Conservation (phyloP, 108 stramenopile genomes). For the Cyclotella distinguenda region DNA sequence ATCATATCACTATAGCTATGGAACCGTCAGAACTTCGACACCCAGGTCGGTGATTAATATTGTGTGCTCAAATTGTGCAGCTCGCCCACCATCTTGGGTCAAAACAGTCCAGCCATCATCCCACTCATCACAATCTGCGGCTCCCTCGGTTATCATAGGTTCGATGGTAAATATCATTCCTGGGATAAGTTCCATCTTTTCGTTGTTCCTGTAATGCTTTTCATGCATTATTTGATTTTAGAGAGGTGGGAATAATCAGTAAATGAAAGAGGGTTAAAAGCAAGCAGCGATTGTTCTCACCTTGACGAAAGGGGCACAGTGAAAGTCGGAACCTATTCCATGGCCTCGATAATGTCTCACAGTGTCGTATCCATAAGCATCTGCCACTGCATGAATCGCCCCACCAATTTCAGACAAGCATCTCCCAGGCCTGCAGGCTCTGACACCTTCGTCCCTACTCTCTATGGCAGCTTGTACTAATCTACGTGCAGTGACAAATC, state of each 20-base stretch:
- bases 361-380: conserved; percentile 79
- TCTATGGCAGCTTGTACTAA: conserved; percentile 72
- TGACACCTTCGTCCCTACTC: conserved; percentile 75
- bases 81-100: conserved; percentile 85
- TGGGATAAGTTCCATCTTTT: conserved; percentile 62
- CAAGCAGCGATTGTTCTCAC: conserved; percentile 20
- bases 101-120: conserved; percentile 95
- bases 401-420: conserved; percentile 88
- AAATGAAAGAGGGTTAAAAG: conserved; percentile 1
- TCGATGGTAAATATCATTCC: conserved; percentile 99
- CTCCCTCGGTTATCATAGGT: conserved; percentile 94
- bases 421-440: conserved; percentile 55
- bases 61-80: conserved; percentile 99
- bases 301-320: conserved; percentile 88
- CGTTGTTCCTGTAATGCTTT: conserved; percentile 88
- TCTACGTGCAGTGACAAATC: conserved; percentile 58
- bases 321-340: conserved; percentile 90
- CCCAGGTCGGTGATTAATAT: conserved; percentile 91
- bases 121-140: conserved; percentile 78
- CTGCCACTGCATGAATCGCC: conserved; percentile 85
- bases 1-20: not conserved
- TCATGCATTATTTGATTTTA: not conserved
- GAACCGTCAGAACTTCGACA: conserved; percentile 89
- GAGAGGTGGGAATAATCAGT: conserved; percentile 1
- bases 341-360: conserved; percentile 93